Evolutionary conservation across 495 filamentous ascomycete species (phyloP), one percentile per base, ranked within the genome.

Genomic region (Aspergillus asperescens): DNA sequence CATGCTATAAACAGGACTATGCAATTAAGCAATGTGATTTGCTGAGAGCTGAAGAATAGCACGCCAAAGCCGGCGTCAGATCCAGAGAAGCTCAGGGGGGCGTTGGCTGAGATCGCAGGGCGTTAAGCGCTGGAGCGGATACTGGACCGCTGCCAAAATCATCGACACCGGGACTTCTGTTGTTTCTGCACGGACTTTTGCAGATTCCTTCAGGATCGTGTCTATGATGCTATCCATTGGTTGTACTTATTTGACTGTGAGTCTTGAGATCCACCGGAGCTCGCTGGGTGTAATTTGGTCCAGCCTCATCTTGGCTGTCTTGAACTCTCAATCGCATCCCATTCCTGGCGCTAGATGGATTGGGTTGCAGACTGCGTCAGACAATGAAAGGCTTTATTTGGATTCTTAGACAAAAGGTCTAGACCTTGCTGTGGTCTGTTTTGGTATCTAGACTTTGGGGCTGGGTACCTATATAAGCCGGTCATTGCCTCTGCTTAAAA

Each of bases 81-180:
- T 62, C 24, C 9, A 43, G 25, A 46, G 48, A 53, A 38, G 50
- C 53, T 47, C 35, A 15, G 9, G 48, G 44, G 61, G 54, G 49
- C 58, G 61, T 62, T 70, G 69, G 69, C 57, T 62, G 59, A 59
- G 56, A 66, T 42, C 41, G 44, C 43, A 54, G 62, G 56, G 23
- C 53, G 50, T 32, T 57, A 46, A 41, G 48, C 50, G 56, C 57
- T 29, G 43, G 39, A 37, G 54, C 47, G 43, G 12, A 5, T 10
- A 18, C 27, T n/a, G 22, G 9, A 43, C 27, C 13, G 5, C 20
- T 43, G 40, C 40, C 28, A 40, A 23, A 12, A 4, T 40, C 23
- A 40, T 24, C 38, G 22, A 15, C 4, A 35, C 19, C 7, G 12
- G 18, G 13, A 5, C 23, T 24, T 22, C n/a, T n/a, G 27, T 29